phyloP scores from a whole-genome alignment of 2,329 filamentous ascomycete species.

The Neoascochyta sp. region DNA sequence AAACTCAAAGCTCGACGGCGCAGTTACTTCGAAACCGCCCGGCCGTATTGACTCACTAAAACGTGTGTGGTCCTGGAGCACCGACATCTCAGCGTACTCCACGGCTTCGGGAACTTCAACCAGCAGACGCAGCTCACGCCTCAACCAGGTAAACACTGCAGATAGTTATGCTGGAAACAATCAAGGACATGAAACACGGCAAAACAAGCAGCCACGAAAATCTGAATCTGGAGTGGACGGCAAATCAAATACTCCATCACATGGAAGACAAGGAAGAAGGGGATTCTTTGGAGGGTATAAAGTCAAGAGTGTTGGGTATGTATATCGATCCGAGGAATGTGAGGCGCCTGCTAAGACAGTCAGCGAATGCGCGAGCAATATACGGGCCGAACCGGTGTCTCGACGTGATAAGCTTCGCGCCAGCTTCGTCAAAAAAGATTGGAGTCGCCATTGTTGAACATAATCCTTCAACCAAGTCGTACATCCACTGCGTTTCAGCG shows the following conservation, averaged over 20 bases:
- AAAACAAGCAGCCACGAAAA: constrained; percentile 30
- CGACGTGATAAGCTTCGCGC: constrained; percentile 36
- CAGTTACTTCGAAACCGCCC: no score
- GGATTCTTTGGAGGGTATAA: constrained; percentile 33
- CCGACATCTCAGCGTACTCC: no score
- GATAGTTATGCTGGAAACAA: constrained; percentile 30
- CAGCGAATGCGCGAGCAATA: constrained; percentile 35
- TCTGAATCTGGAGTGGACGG: constrained; percentile 26
- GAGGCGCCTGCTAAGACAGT: not conserved
- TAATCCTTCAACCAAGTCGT: constrained; percentile 33
- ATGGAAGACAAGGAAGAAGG: constrained; percentile 35
- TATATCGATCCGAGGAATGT: not conserved
- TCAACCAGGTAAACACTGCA: constrained; percentile 10
- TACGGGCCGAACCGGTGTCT: constrained; percentile 35
- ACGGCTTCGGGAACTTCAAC: no score
- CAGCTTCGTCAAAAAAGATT: constrained; percentile 32
- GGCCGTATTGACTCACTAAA: no score
- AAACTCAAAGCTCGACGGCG: no score
- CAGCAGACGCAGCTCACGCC: constrained; percentile 6
- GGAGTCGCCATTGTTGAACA: constrained; percentile 38
- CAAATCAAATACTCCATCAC: constrained; percentile 30
- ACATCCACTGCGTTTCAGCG: constrained; percentile 33
- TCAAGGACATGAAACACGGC: constrained; percentile 35
- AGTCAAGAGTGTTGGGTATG: constrained; percentile 31
- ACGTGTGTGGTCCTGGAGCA: no score